These are phyloP conservation scores for Saccharomycopsis malanga DNA, from an alignment of 805 yeast genomes.

Conservation along the genomic window DNA sequence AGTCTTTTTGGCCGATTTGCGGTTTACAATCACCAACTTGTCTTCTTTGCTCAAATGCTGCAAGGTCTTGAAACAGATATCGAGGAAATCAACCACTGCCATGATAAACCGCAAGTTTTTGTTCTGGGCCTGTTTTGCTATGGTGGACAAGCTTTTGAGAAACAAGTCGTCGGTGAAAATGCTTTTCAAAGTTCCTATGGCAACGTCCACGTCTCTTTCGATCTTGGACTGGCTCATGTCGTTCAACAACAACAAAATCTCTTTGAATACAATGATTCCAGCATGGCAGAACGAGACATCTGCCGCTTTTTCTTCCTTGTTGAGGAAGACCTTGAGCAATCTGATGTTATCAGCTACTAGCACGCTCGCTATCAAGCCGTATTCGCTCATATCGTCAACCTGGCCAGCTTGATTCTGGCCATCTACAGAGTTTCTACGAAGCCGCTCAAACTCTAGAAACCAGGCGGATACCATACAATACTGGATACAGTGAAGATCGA, in stretches of 20 bases:
- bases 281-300: conserved; percentile 63
- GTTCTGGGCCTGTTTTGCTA: conserved; percentile 45
- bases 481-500: conserved; percentile 20
- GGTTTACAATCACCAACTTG: conserved; percentile 25
- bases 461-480: conserved; percentile 41
- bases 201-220: conserved; percentile 42
- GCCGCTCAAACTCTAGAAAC: conserved; percentile 65
- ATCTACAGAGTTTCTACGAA: conserved; percentile 23
- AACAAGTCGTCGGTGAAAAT: conserved; percentile 65
- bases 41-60: conserved; percentile 40
- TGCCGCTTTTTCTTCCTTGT: conserved; percentile 34
- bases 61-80: conserved; percentile 31
- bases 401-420: conserved; percentile 1
- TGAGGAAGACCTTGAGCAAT: conserved; percentile 13
- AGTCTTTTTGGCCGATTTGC: conserved; percentile 26
- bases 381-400: conserved; percentile 29
- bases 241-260: conserved; percentile 42
- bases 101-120: conserved; percentile 15
- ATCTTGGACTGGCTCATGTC: conserved; percentile 35
- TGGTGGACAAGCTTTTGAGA: conserved; percentile 60
- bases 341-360: conserved; percentile 49
- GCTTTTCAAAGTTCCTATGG: conserved; percentile 55
- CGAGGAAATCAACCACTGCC: conserved; percentile 16
- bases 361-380: conserved; percentile 45
- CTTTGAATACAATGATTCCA: conserved; percentile 57